Evolutionary conservation across 164 flowering plant genomes (phyloP).

Genomic region (Kalanchoe fedtschenkoi): DNA sequence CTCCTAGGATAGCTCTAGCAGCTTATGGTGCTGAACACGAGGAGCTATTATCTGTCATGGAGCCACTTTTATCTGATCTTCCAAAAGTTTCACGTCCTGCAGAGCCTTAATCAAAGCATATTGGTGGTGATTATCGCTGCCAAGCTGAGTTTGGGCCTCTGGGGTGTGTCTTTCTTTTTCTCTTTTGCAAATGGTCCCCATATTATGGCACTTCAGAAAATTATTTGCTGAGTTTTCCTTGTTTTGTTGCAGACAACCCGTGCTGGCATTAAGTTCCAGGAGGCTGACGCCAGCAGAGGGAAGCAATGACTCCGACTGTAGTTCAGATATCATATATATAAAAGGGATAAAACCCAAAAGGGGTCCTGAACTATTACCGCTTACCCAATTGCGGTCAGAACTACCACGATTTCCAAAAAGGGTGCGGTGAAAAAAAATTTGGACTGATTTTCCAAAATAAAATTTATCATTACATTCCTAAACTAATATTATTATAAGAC

Average conservation of each 20-base stretch:
- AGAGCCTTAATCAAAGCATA: constrained; percentile 59
- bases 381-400: too few relatives aligned
- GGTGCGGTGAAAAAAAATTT: too few relatives aligned
- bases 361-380: too few relatives aligned
- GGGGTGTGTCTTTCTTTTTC: constrained; percentile 38
- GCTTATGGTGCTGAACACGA: constrained; percentile 41
- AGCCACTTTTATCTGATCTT: constrained; percentile 82
- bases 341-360: too few relatives aligned
- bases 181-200: background rate
- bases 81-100: constrained; percentile 37
- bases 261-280: constrained; percentile 90
- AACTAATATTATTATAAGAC: too few relatives aligned
- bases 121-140: constrained; percentile 83
- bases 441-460: too few relatives aligned
- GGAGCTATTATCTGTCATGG: constrained; percentile 49
- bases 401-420: too few relatives aligned
- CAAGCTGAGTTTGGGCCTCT: constrained; percentile 68
- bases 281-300: constrained; percentile 77
- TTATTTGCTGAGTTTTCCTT: background rate
- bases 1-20: constrained; percentile 41
- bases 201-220: background rate
- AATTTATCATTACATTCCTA: too few relatives aligned
- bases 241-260: constrained; percentile 43
- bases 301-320: constrained; percentile 60
- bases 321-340: constrained; percentile 64